Base-by-base conservation (phyloP, 805 yeast species). In the Barnettozyma wickerhamii region DNA sequence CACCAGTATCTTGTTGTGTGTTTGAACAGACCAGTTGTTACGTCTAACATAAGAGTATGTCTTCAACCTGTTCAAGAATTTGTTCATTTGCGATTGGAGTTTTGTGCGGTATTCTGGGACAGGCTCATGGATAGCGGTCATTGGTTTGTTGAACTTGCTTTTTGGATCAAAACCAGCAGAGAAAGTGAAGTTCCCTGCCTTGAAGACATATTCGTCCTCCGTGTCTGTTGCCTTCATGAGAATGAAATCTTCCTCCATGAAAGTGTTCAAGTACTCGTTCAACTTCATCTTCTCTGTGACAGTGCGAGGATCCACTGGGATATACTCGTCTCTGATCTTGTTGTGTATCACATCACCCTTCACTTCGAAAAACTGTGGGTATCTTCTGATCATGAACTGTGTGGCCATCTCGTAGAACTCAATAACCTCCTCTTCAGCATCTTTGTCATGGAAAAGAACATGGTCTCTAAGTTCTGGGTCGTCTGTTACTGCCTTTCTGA, bases 141-240 rank as follows among this genome's bases (percentile, higher is more conserved):
- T 60, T 2, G 82, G 78, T 49, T 67, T 60, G 51, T 78, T 65
- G 46, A 75, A 68, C 47, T 75, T 71, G 9, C 55, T 61, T 5
- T 68, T 59, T 5, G 91, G 90, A 52, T 78, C 77, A 59, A 84
- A 84, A 2, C 91, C 91, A 1, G 82, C 77, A 1, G 91, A 87
- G 50, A 81, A 81, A 7, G 79, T 77, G 19, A 79, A 71, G 4
- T 73, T 63, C 7, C 79, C 76, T 1, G 78, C 79, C 38, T 81
- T 65, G 32, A 80, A 56, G 20, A 71, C 64, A 54, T 81, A 84
- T 50, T 81, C 89, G 41, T 74, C 76, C 14, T 70, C 69, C 15
- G 60, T 64, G 10, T 70, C 69, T 17, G 60, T 64, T 10, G 60
- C 63, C 42, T 74, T 53, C 50, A 84, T 50, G 6, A 84, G 58